phyloP scores from a whole-genome alignment of 169 alveolate genomes.

The Plasmodium coatneyi region DNA sequence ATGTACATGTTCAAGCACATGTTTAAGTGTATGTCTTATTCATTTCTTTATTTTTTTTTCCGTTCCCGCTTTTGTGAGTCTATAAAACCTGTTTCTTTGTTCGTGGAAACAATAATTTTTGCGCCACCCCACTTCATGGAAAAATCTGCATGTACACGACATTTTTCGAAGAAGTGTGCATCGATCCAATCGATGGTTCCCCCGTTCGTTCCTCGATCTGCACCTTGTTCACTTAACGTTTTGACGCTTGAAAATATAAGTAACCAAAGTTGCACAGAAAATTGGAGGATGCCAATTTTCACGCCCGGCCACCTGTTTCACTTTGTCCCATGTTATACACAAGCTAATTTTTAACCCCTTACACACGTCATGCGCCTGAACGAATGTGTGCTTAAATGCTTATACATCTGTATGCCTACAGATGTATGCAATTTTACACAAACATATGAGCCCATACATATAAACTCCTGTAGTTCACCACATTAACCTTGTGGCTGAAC shows the following conservation, averaged over 20 bases:
- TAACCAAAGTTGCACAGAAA: not conserved
- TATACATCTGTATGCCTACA: not conserved
- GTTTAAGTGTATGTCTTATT: not conserved
- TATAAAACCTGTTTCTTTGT: conserved; percentile 1
- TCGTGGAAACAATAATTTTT: conserved; percentile 3
- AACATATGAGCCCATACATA: not conserved
- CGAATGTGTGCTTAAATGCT: not conserved
- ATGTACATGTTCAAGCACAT: not conserved
- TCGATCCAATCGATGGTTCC: not conserved
- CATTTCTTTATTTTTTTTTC: not conserved
- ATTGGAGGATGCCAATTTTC: not conserved
- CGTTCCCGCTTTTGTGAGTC: not conserved
- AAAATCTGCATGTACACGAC: conserved; percentile 6
- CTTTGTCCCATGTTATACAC: not conserved
- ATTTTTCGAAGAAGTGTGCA: not conserved
- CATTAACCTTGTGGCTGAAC: not conserved
- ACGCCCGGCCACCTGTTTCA: not conserved
- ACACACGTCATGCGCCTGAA: not conserved
- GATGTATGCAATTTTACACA: not conserved
- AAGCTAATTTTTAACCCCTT: not conserved
- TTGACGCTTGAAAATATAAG: conserved; percentile 4
- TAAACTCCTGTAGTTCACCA: not conserved
- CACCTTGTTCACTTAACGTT: not conserved
- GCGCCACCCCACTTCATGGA: conserved; percentile 10
- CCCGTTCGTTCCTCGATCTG: not conserved